Evolutionary conservation across 257 asterid genomes (phyloP).

Genomic region (Nicotiana attenuata): DNA sequence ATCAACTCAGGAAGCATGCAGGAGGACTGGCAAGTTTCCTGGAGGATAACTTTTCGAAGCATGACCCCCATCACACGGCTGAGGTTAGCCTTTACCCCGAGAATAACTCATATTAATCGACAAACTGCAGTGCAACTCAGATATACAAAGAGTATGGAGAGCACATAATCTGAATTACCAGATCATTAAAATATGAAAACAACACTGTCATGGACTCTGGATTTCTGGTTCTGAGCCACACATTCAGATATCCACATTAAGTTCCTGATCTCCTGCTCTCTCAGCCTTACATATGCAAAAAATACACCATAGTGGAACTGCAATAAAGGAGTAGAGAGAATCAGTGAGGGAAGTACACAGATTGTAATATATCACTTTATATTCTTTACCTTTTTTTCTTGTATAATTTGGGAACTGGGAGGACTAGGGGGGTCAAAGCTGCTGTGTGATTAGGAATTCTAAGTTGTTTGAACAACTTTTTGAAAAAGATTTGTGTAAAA

Average conservation of each 20-base stretch:
- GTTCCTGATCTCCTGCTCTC: constrained; percentile 94
- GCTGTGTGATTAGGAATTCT: not conserved
- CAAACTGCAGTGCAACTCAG: not conserved
- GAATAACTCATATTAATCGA: not conserved
- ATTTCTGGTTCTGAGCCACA: constrained; percentile 89
- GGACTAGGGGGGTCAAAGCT: not conserved
- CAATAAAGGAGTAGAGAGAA: constrained; percentile 18
- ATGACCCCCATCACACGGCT: not conserved
- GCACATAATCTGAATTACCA: not conserved
- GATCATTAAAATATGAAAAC: constrained; percentile 61
- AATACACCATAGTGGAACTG: constrained; percentile 89
- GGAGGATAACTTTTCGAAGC: not conserved
- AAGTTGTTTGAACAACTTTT: not conserved
- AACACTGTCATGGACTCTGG: constrained; percentile 85
- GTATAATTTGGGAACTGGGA: not conserved
- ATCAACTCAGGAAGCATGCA: not conserved
- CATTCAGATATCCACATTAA: constrained; percentile 97
- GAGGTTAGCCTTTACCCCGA: not conserved
- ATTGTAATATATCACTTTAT: no score
- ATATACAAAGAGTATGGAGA: not conserved
- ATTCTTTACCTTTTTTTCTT: not conserved
- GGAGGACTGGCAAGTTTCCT: not conserved
- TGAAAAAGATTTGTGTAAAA: not conserved
- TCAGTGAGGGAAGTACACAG: not conserved
- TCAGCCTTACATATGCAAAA: constrained; percentile 80